These are phyloP conservation scores for Sclerotinia spermophila DNA, from an alignment of 2,329 filamentous ascomycete genomes.

Conservation along the genomic window DNA sequence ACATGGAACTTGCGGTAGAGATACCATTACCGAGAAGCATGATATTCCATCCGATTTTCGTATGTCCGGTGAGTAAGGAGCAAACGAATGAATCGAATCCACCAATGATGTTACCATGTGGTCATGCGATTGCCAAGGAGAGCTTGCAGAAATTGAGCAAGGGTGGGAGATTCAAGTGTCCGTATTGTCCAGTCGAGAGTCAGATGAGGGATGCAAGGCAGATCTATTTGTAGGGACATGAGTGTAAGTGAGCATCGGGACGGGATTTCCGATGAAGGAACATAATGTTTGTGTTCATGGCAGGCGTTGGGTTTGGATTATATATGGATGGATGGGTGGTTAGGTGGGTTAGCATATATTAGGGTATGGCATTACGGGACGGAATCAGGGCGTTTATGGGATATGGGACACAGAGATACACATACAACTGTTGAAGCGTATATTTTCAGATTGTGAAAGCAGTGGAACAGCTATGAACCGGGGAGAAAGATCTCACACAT, in stretches of 20 bases:
- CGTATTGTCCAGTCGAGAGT: conserved; percentile 88
- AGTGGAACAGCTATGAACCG: neutral
- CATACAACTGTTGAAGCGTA: neutral
- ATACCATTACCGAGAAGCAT: conserved; percentile 56
- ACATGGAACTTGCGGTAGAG: conserved; percentile 82
- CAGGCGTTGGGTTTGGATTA: neutral
- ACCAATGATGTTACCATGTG: conserved; percentile 94
- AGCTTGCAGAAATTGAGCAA: conserved; percentile 77
- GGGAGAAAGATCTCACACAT: neutral
- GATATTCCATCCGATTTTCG: conserved; percentile 93
- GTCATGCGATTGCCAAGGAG: conserved; percentile 87
- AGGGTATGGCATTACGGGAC: neutral
- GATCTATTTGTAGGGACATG: conserved; percentile 31
- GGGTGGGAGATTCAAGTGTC: conserved; percentile 83
- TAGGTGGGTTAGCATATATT: neutral
- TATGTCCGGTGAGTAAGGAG: conserved; percentile 95
- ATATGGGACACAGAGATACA: neutral
- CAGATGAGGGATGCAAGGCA: conserved; percentile 64
- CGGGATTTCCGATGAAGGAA: neutral
- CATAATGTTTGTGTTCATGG: neutral
- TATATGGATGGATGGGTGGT: neutral
- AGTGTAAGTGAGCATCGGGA: neutral
- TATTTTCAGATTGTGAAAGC: neutral
- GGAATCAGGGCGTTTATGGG: neutral
- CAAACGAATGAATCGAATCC: conserved; percentile 91